Base-by-base conservation (phyloP, 768 basidiomycete species). In the Suillus placidus region DNA sequence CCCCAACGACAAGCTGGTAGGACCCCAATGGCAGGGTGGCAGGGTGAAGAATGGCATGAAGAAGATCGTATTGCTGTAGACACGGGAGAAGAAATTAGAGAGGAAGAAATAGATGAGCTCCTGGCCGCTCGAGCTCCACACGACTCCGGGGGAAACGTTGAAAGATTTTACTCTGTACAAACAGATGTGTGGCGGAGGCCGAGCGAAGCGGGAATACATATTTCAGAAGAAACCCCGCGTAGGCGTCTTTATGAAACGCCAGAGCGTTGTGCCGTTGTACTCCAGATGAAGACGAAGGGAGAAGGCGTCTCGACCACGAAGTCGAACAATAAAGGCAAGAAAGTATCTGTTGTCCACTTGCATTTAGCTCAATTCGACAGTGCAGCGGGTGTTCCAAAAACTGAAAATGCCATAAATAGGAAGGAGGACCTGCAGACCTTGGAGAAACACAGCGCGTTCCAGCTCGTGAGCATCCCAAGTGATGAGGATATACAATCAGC, bases 381-480 rank as follows among this genome's bases (percentile, higher is more conserved):
- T 42, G 30, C 40, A 42, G 58, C 58, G 10, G 18, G 18, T 30
- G 18, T 16, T 20, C 18, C 38, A 20, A 13, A 20, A 4, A 20
- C 12, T 20, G 40, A 40, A 60, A 18, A 40, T 18, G 6, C 26
- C 57, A 38, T 40, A 18, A n/a, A 60, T 42, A 6, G 16, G 16
- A 20, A 20, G 10, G 40, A 60, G 10, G 16, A 42, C 18, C 10
- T 16, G 18, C 58, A 60, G 40, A 60, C 58, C 30, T 42, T 60
- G 58, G 58, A 60, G 40, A 42, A 42, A 42, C 58, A 60, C 20
- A 60, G 58, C 40, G 30, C 30, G 0, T 60, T 70, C 26, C 69
- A 69, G 30, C 69, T 70, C 43, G 63, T 66, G 26, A 60, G 63
- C 26, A 61, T 65, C 68, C 72, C 71, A 37, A 67, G 67, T n/a